Evolutionary conservation across 208 protist genomes (phyloP).

Genomic region (Wallacemonas sp.): DNA sequence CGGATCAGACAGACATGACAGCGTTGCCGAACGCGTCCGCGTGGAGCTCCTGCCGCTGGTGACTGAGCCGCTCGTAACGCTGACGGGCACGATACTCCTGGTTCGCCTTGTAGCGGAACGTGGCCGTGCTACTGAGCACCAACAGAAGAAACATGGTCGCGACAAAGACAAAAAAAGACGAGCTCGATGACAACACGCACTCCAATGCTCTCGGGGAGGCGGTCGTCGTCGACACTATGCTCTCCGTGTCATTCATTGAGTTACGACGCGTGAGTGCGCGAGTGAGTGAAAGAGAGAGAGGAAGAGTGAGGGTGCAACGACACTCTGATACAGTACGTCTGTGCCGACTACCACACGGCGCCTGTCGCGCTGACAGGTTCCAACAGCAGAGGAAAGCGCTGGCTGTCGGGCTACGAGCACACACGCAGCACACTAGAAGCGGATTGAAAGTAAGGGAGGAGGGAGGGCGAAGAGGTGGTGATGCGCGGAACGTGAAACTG

Average conservation of each 20-base stretch:
- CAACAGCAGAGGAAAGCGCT: too few species aligned
- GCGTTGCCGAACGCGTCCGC: not conserved
- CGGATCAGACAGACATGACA: not conserved
- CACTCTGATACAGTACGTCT: too few species aligned
- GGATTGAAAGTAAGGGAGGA: too few species aligned
- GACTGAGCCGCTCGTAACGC: constrained; percentile 61
- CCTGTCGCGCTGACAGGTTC: too few species aligned
- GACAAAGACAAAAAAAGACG: constrained; percentile 21
- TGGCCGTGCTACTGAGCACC: constrained; percentile 23
- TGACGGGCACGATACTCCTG: constrained; percentile 46
- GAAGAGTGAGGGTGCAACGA: too few species aligned
- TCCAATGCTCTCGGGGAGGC: not conserved
- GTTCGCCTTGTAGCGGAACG: constrained; percentile 31
- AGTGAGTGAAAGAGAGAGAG: not conserved
- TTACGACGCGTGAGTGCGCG: too few species aligned
- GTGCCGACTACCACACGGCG: too few species aligned
- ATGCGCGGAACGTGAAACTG: too few species aligned
- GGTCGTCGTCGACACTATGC: not conserved
- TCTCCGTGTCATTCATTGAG: too few species aligned
- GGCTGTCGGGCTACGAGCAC: too few species aligned
- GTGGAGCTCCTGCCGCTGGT: constrained; percentile 9
- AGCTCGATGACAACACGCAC: not conserved
- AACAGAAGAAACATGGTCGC: constrained; percentile 23
- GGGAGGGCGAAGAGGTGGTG: too few species aligned
- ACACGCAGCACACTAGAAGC: too few species aligned